phyloP scores from a whole-genome alignment of 1,284 basidiomycete genomes.

The Ceratobasidium sp. region DNA sequence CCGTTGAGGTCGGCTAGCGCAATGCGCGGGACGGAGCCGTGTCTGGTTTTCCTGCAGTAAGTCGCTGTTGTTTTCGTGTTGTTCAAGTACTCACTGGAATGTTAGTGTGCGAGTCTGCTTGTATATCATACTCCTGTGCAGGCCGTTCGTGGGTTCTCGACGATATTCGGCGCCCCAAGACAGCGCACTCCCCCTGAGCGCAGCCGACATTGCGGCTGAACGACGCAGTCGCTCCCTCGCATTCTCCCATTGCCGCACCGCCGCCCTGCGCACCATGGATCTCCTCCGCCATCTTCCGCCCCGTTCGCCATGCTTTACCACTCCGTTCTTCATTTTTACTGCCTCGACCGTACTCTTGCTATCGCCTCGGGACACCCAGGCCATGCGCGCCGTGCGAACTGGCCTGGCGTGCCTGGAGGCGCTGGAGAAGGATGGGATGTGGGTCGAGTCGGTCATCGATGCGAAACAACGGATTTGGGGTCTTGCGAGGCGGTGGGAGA shows the following conservation, averaged over 20 bases:
- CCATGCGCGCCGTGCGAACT: constrained; percentile 32
- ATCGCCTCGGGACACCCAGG: constrained; percentile 23
- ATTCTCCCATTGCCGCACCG: constrained; percentile 30
- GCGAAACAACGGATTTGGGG: constrained; percentile 31
- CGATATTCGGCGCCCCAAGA: constrained; percentile 5
- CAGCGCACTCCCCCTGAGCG: constrained; percentile 1
- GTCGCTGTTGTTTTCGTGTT: background rate
- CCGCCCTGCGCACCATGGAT: constrained; percentile 33
- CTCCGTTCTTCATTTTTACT: constrained; percentile 38
- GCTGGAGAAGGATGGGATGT: constrained; percentile 24
- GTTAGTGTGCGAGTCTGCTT: constrained; percentile 20
- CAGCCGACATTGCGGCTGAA: constrained; percentile 29
- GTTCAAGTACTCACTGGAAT: background rate
- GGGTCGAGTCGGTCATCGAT: constrained; percentile 26
- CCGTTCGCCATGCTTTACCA: constrained; percentile 34
- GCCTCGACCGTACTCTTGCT: constrained; percentile 37
- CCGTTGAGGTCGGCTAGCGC: constrained; percentile 21
- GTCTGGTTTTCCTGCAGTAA: constrained; percentile 35
- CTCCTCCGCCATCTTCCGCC: constrained; percentile 30
- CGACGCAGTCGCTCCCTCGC: constrained; percentile 27
- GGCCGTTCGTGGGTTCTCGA: constrained; percentile 27
- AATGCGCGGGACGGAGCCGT: constrained; percentile 40
- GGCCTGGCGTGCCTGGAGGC: constrained; percentile 23
- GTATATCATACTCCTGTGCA: constrained; percentile 22
- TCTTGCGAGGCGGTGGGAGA: constrained; percentile 25